phyloP scores from a whole-genome alignment of 176 grass and related monocot species.

The Eragrostis nindensis region DNA sequence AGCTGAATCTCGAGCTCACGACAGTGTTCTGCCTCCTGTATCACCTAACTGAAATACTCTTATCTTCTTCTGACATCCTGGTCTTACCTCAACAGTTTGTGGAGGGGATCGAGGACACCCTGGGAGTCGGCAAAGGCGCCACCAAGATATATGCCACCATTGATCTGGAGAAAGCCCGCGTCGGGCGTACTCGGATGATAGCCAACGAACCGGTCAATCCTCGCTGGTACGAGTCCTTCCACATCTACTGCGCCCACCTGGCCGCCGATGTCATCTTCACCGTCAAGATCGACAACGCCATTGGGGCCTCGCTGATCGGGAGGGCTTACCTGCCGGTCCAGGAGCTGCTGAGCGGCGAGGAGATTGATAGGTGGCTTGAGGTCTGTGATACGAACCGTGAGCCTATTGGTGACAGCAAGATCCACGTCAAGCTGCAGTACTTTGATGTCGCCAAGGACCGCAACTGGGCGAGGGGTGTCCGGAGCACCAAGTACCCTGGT shows the following conservation, averaged over 20 bases:
- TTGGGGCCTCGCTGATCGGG: constrained; percentile 56
- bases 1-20: not conserved
- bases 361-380: constrained; percentile 59
- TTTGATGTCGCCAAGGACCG: constrained; percentile 48
- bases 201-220: constrained; percentile 46
- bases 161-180: constrained; percentile 68
- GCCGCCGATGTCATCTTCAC: constrained; percentile 75
- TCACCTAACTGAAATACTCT: not conserved
- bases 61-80: constrained; percentile 12
- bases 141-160: constrained; percentile 66
- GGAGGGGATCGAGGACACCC: constrained; percentile 60
- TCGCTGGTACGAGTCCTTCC: constrained; percentile 77
- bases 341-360: constrained; percentile 48
- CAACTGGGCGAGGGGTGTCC: constrained; percentile 54
- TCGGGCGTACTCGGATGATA: constrained; percentile 59
- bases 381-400: constrained; percentile 36
- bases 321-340: constrained; percentile 60
- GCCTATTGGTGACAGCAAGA: constrained; percentile 51
- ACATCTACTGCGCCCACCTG: constrained; percentile 70
- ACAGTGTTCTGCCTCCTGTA: not conserved
- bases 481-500: constrained; percentile 59
- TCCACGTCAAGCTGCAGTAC: constrained; percentile 72
- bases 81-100: constrained; percentile 43
- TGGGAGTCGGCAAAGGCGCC: constrained; percentile 57
- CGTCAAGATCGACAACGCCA: constrained; percentile 54